Evolutionary conservation across 352 stramenopile genomes (phyloP).

Genomic region (Globisporangium iwayamae): DNA sequence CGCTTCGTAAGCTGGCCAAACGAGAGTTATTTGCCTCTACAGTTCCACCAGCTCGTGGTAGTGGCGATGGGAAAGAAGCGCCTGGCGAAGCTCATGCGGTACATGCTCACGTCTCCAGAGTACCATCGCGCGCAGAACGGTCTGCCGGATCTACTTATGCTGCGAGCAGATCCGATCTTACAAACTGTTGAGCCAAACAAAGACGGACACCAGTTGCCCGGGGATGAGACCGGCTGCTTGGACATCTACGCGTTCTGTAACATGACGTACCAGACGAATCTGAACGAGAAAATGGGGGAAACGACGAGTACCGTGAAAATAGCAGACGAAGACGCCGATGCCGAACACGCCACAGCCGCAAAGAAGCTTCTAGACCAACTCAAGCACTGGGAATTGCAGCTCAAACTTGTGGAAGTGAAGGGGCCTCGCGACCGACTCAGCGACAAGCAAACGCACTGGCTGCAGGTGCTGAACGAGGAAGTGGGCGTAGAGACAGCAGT

Average conservation of each 20-base stretch:
- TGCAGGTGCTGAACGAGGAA: conserved; percentile 57
- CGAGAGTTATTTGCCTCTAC: conserved; percentile 25
- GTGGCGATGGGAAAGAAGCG: conserved; percentile 38
- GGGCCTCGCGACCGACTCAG: conserved; percentile 78
- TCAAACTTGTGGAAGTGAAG: conserved; percentile 87
- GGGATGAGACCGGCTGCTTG: conserved; percentile 39
- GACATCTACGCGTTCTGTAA: conserved; percentile 49
- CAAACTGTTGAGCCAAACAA: neutral
- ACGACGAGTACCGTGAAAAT: neutral
- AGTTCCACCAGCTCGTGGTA: conserved; percentile 50
- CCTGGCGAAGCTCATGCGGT: conserved; percentile 43
- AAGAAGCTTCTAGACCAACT: conserved; percentile 18
- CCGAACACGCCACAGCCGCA: conserved; percentile 15
- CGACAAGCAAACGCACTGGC: conserved; percentile 80
- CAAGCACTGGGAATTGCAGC: conserved; percentile 15
- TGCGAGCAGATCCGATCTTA: conserved; percentile 25
- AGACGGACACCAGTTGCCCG: neutral
- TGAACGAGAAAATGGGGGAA: conserved; percentile 15
- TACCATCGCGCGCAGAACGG: conserved; percentile 73
- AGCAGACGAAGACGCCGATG: conserved; percentile 5
- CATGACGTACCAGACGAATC: conserved; percentile 51
- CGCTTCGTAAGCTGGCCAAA: conserved; percentile 65
- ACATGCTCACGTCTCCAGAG: conserved; percentile 68
- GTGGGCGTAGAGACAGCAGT: conserved; percentile 57
- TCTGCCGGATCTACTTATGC: conserved; percentile 60